phyloP scores from a whole-genome alignment of 768 basidiomycete genomes.

The Crucibulum laeve region DNA sequence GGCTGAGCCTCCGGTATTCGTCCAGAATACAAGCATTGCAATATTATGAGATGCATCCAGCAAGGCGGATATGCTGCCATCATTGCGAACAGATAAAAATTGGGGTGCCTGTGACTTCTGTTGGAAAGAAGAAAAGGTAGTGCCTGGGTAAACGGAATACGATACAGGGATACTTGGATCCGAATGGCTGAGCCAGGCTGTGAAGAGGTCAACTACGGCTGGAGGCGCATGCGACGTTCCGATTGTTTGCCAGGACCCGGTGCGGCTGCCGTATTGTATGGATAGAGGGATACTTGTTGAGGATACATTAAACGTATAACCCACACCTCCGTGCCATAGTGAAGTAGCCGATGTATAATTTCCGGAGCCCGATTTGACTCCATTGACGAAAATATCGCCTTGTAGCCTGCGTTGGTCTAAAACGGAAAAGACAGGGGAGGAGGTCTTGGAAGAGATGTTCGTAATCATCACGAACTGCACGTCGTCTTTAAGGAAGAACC shows the following conservation, averaged over 20 bases:
- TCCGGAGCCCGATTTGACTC: constrained; percentile 9
- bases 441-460: constrained; percentile 38
- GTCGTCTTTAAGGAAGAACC: constrained; percentile 68
- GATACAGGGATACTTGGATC: constrained; percentile 19
- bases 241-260: constrained; percentile 58
- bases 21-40: constrained; percentile 44
- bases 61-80: constrained; percentile 34
- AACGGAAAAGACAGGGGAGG: constrained; percentile 53
- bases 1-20: constrained; percentile 27
- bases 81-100: constrained; percentile 24
- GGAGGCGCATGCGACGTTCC: constrained; percentile 61
- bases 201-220: constrained; percentile 47
- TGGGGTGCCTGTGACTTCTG: constrained; percentile 14
- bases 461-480: constrained; percentile 62
- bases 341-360: constrained; percentile 20
- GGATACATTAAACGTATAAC: constrained; percentile 42
- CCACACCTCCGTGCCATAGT: constrained; percentile 66
- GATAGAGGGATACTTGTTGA: constrained; percentile 19
- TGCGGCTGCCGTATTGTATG: constrained; percentile 39
- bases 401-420: constrained; percentile 57
- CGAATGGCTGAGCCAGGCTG: constrained; percentile 34
- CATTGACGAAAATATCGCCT: constrained; percentile 41
- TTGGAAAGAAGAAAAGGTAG: constrained; percentile 21
- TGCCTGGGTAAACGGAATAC: constrained; percentile 41
- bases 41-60: constrained; percentile 29